phyloP scores from a whole-genome alignment of 176 grass and related monocot species.

The Paspalum vaginatum region DNA sequence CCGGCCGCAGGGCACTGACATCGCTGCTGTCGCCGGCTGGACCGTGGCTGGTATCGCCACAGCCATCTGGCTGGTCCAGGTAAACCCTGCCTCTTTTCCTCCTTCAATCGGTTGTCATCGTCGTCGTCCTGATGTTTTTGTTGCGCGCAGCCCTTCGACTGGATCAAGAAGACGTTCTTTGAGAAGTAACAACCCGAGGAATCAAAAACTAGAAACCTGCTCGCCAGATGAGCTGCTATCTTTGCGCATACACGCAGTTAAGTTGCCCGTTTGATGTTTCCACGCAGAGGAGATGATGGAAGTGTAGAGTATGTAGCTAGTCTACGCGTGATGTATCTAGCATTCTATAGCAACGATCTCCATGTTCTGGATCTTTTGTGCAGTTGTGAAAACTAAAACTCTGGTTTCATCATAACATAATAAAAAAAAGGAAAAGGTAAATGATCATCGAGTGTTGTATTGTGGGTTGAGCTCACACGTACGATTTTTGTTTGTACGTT shows the following conservation, averaged over 20 bases:
- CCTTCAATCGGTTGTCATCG: too few species aligned
- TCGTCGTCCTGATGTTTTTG: neutral
- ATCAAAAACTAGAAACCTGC: constrained; percentile 4
- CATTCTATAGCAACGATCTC: too few species aligned
- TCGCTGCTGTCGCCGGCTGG: constrained; percentile 41
- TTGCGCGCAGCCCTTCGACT: constrained; percentile 49
- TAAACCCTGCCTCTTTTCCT: neutral
- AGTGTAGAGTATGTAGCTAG: neutral
- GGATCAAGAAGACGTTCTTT: constrained; percentile 55
- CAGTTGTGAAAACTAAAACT: too few species aligned
- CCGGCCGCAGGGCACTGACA: constrained; percentile 39
- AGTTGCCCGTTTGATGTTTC: neutral
- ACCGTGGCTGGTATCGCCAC: constrained; percentile 37
- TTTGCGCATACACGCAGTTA: neutral
- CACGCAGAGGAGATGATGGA: neutral
- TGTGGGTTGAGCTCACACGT: too few species aligned
- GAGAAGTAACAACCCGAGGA: constrained; percentile 42
- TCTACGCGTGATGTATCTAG: neutral
- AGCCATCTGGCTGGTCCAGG: constrained; percentile 58
- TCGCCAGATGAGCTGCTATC: neutral
- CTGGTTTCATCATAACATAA: too few species aligned
- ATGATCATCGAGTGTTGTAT: too few species aligned
- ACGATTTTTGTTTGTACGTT: too few species aligned
- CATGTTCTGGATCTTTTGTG: too few species aligned
- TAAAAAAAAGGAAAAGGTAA: too few species aligned